Base-by-base conservation (phyloP, 2,329 filamentous ascomycete species). In the Acephala macrosclerotiorum region DNA sequence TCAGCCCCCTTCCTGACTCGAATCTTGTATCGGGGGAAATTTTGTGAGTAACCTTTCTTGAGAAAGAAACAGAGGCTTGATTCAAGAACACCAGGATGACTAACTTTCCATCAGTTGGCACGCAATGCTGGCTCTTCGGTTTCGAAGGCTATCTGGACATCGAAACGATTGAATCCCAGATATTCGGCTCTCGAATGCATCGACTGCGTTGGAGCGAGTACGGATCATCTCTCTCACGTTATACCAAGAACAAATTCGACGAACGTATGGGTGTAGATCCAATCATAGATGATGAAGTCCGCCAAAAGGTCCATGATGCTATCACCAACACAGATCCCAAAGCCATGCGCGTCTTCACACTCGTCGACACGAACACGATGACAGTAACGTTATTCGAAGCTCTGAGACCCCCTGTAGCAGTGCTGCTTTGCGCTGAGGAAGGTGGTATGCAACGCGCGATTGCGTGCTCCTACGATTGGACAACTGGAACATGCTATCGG, bases 401-500 rank as follows among this genome's bases (percentile, higher is more conserved):
- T 1, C 67, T 72, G 62, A 69, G 74, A 40, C 75, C 75, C 11
- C 76, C 76, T 1, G 70, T 70, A 0, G 75, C 74, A 6, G 72
- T 73, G 1, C 64, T 78, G 9, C 64, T 77, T 25, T 74, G 72
- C 45, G 76, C 74, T 12, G 66, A 68, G 2, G 75, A 78, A 61
- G 73, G 75, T 5, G 76, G 76, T 0, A 77, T 77, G 75, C 58
- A 74, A 42, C 65, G 75, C 8, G 73, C 74, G 1, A 64, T 77
- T 14, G 49, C 75, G 14, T 77, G 74, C 53, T 71, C 69, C 20
- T 74, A 70, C 51, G 65, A 71, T 40, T 65, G 60, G 42, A 58
- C 22, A 1, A 71, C 64, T 25, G 59, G 65, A 18, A 66, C 63
- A n/a, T 59, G 65, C 22, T 60, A 59, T 53, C 61, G 66, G 26